Evolutionary conservation across 148 eudicot genomes (phyloP).

Genomic region (Persicaria tinctoria): DNA sequence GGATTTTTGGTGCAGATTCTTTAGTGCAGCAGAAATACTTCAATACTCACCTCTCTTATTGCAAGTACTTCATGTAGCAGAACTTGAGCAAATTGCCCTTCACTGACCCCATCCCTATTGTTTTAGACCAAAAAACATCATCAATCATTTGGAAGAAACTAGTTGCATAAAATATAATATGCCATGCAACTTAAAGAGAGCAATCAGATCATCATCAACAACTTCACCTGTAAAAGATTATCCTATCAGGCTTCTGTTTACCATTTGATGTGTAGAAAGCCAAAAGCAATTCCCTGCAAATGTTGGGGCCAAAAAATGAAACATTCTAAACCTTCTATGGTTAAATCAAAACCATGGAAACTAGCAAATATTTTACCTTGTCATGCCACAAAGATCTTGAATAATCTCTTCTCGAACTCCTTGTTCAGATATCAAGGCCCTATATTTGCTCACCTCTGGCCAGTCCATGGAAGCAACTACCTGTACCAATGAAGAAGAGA

Average conservation of each 20-base stretch:
- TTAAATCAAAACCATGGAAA: neutral
- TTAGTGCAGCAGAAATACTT: neutral
- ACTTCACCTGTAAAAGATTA: slow-evolving; percentile 64
- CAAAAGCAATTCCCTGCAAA: slow-evolving; percentile 46
- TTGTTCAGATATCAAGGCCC: slow-evolving; percentile 59
- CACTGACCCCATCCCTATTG: slow-evolving; percentile 87
- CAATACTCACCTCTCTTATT: slow-evolving; percentile 49
- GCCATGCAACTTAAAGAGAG: neutral
- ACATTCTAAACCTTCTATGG: neutral
- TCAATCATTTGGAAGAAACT: neutral
- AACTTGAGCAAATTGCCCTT: slow-evolving; percentile 72
- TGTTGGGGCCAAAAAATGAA: neutral
- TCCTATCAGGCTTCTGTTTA: slow-evolving; percentile 34
- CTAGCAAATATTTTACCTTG: slow-evolving; percentile 25
- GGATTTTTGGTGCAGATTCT: neutral
- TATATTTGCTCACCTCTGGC: slow-evolving; percentile 62
- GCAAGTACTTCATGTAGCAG: slow-evolving; percentile 64
- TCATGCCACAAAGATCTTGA: slow-evolving; percentile 60
- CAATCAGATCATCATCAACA: neutral
- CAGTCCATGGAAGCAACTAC: slow-evolving; percentile 92
- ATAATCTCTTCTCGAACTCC: slow-evolving; percentile 58
- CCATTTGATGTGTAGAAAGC: slow-evolving; percentile 29
- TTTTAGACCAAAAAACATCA: neutral
- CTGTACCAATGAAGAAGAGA: slow-evolving; percentile 17
- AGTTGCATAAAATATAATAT: neutral